Conservation (phyloP, 202 grass and related monocot genomes). For the Tripidium arundinaceum region DNA sequence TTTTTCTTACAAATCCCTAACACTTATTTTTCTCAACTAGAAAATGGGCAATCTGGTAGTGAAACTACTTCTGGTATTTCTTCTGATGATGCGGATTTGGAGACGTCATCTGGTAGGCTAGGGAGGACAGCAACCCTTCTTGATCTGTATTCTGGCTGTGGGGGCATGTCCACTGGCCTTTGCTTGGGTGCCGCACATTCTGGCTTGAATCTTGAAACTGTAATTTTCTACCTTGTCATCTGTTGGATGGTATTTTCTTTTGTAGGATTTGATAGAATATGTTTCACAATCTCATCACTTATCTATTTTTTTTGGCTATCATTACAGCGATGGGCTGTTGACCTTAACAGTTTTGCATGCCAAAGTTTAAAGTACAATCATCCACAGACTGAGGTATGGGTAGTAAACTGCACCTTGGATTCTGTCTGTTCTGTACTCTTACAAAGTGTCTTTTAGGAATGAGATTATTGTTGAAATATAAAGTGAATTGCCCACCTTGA, state of each 20-base stretch:
- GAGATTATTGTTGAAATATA: too few relatives aligned
- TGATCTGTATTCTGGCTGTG: slow-evolving; percentile 81
- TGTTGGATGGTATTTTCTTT: background rate
- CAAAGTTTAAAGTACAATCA: slow-evolving; percentile 74
- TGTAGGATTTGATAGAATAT: background rate
- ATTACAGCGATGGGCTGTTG: slow-evolving; percentile 61
- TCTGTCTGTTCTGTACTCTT: background rate
- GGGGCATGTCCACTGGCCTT: slow-evolving; percentile 77
- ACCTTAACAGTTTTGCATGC: slow-evolving; percentile 55
- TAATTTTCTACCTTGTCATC: slow-evolving; percentile 8
- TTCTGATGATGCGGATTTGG: slow-evolving; percentile 47
- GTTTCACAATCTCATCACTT: background rate
- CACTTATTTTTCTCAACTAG: background rate
- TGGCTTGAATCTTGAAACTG: slow-evolving; percentile 60
- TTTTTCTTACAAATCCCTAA: background rate
- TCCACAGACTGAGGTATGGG: slow-evolving; percentile 54
- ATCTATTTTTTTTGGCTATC: background rate
- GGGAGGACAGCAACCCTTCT: slow-evolving; percentile 44
- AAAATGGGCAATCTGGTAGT: slow-evolving; percentile 32
- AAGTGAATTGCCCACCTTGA: too few relatives aligned
- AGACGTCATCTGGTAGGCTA: slow-evolving; percentile 1
- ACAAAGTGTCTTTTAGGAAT: too few relatives aligned
- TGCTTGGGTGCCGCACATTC: slow-evolving; percentile 59
- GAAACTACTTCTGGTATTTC: slow-evolving; percentile 37
- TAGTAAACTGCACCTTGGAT: background rate